Evolutionary conservation across 2,329 filamentous ascomycete genomes (phyloP).

Genomic region (Paecilomyces fulvus): DNA sequence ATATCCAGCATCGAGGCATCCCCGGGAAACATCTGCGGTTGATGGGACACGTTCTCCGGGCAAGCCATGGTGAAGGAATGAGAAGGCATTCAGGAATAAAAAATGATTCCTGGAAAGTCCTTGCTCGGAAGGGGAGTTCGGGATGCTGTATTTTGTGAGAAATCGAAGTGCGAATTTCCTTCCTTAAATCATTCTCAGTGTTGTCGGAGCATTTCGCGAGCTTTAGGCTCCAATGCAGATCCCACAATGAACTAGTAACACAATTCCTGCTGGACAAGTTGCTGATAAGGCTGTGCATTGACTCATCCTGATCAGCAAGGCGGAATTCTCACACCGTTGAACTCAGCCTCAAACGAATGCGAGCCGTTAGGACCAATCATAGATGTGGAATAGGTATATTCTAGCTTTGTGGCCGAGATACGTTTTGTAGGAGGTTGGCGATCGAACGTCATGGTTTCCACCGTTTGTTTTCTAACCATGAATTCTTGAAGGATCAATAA

Average conservation of each 20-base stretch:
- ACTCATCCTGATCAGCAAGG: background rate
- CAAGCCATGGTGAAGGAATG: conserved; percentile 1
- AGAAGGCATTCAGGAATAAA: background rate
- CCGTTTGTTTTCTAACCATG: background rate
- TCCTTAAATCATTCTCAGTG: background rate
- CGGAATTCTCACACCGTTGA: background rate
- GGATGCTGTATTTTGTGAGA: too few species aligned
- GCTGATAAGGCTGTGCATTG: background rate
- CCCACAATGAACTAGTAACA: background rate
- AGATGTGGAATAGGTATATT: background rate
- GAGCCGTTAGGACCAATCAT: background rate
- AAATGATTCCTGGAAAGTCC: background rate
- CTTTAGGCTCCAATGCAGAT: background rate
- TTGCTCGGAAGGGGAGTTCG: background rate
- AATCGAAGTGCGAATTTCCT: background rate
- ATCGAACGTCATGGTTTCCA: background rate
- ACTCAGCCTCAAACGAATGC: background rate
- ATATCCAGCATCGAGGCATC: conserved; percentile 43
- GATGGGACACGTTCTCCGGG: background rate
- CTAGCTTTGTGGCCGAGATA: background rate
- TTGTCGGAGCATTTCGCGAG: background rate
- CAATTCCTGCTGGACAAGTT: background rate
- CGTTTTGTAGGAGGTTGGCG: background rate
- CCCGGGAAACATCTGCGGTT: background rate
- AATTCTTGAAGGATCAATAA: too few species aligned